A percentile compares a stretch with the other conserved stretches of the same genome.
phyloP scores from a whole-genome alignment of 179 eudicot species.

The Silene vulgaris region DNA sequence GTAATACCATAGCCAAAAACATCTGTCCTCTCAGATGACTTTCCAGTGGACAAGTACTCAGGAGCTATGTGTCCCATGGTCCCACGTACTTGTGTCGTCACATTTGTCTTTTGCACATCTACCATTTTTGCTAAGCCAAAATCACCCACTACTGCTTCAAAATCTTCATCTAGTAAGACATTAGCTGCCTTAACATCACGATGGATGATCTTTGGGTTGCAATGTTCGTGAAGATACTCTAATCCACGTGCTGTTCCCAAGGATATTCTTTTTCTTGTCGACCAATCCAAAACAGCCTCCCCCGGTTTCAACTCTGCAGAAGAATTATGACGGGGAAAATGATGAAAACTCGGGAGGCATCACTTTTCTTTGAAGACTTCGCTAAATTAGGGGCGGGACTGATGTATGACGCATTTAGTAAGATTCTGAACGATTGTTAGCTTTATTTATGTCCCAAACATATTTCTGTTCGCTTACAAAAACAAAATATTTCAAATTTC shows the following conservation, averaged over 20 bases:
- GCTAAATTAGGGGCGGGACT: neutral
- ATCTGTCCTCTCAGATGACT: slow-evolving; percentile 88
- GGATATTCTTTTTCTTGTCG: slow-evolving; percentile 71
- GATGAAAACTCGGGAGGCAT: slow-evolving; percentile 22
- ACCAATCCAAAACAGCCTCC: slow-evolving; percentile 74
- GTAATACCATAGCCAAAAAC: slow-evolving; percentile 92
- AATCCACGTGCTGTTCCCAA: slow-evolving; percentile 94
- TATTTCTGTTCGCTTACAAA: too few relatives aligned
- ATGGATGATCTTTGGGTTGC: slow-evolving; percentile 94
- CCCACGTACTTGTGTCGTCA: slow-evolving; percentile 98
- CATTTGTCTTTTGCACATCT: slow-evolving; percentile 80
- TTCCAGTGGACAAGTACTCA: slow-evolving; percentile 90
- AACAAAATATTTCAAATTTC: too few relatives aligned
- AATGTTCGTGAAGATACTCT: slow-evolving; percentile 94
- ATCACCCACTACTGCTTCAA: slow-evolving; percentile 95
- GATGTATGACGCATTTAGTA: too few relatives aligned
- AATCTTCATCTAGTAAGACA: slow-evolving; percentile 74
- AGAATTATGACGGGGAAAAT: neutral
- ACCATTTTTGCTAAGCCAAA: slow-evolving; percentile 90
- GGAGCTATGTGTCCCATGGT: slow-evolving; percentile 99
- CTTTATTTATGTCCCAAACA: too few relatives aligned
- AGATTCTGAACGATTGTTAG: too few relatives aligned
- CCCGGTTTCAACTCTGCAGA: slow-evolving; percentile 69
- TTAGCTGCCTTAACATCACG: slow-evolving; percentile 98
- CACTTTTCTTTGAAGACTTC: neutral